A percentile compares a stretch with the other conserved stretches of the same genome.
Evolutionary conservation across 495 filamentous ascomycete species (phyloP).

Genomic region (Hypoxylon perforatum): DNA sequence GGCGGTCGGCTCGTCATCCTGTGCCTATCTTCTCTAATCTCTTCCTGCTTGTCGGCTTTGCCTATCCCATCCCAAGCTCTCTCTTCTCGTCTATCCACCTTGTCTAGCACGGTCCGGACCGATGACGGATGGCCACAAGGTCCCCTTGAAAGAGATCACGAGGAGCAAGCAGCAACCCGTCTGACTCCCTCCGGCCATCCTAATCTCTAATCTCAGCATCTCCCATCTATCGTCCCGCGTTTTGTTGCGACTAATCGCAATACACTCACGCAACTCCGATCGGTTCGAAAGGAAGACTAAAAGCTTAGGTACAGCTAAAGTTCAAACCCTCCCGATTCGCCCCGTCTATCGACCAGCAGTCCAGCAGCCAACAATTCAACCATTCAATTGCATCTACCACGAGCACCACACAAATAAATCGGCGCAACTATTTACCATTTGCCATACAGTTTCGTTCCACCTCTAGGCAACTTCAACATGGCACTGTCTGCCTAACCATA

Average conservation of each 20-base stretch:
- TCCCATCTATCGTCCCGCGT: background rate
- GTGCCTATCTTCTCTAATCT: conserved; percentile 25
- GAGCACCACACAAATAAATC: background rate
- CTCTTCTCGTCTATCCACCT: conserved; percentile 12
- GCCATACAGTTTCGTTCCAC: background rate
- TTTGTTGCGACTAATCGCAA: conserved; percentile 24
- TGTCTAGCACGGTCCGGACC: conserved; percentile 43
- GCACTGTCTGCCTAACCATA: conserved; percentile 35
- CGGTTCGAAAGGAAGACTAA: conserved; percentile 7
- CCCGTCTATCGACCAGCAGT: background rate
- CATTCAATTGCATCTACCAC: conserved; percentile 2
- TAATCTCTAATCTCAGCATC: background rate
- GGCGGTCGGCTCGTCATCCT: conserved; percentile 43
- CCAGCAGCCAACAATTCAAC: background rate
- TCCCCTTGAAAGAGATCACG: conserved; percentile 42
- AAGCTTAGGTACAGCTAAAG: conserved; percentile 1
- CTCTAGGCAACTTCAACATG: conserved; percentile 36
- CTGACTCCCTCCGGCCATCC: conserved; percentile 34
- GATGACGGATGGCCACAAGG: conserved; percentile 52
- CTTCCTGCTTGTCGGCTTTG: conserved; percentile 16
- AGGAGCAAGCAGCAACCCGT: conserved; percentile 44
- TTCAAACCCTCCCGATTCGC: background rate
- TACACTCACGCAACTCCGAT: conserved; percentile 18
- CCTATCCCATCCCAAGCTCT: conserved; percentile 19
- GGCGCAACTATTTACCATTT: conserved; percentile 11